A percentile compares a stretch with the other conserved stretches of the same genome.
Evolutionary conservation across 345 rosid species (phyloP).

Genomic region (Eucalyptus cladocalyx): DNA sequence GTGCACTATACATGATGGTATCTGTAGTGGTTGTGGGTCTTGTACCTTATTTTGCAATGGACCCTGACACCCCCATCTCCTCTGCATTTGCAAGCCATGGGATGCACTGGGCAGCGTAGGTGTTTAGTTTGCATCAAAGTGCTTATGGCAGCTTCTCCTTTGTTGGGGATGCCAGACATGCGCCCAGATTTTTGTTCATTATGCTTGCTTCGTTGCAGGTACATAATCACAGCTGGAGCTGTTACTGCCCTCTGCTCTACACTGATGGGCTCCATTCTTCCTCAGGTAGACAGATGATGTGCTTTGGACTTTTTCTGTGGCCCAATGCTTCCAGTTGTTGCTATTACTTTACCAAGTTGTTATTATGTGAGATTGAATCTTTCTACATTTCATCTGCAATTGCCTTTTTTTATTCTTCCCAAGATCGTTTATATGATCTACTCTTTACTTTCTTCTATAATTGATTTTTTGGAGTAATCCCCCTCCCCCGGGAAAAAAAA

Average conservation of each 20-base stretch:
- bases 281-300: constrained; percentile 57
- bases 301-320: neutral
- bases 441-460: neutral
- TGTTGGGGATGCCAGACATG: neutral
- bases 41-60: constrained; percentile 88
- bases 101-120: constrained; percentile 99
- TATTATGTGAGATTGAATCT: neutral
- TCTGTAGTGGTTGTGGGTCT: constrained; percentile 87
- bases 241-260: constrained; percentile 93
- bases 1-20: constrained; percentile 87
- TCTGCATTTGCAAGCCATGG: constrained; percentile 84
- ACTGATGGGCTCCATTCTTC: constrained; percentile 89
- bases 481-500: rapidly evolving
- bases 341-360: neutral
- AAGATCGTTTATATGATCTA: neutral
- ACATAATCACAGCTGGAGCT: constrained; percentile 80
- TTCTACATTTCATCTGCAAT: neutral
- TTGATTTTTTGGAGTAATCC: neutral
- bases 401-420: neutral
- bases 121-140: neutral
- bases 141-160: neutral
- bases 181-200: neutral
- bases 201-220: constrained; percentile 31
- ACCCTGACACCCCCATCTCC: constrained; percentile 98
- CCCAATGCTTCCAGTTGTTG: neutral